Evolutionary conservation across 108 stramenopile species (phyloP).

Genomic region (Discostella stelligeroides): DNA sequence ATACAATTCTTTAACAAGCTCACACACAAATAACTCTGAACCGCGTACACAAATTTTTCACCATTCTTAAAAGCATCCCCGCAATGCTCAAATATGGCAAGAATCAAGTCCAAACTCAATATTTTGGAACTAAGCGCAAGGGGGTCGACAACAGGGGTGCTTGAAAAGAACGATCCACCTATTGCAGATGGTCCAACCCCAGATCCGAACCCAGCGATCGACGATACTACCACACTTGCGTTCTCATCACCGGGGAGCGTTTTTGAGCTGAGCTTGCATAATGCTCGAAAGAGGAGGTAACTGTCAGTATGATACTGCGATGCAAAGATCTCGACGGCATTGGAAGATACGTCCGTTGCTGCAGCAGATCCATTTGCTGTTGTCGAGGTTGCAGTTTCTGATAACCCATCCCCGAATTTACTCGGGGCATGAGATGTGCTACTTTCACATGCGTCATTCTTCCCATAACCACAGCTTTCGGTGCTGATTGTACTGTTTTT

Average conservation of each 20-base stretch:
- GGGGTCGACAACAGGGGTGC: conserved; percentile 63
- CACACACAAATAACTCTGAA: conserved; percentile 92
- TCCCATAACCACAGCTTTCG: conserved; percentile 5
- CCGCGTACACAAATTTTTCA: conserved; percentile 90
- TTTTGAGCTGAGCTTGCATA: conserved; percentile 94
- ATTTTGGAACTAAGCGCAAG: conserved; percentile 89
- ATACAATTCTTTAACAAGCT: conserved; percentile 96
- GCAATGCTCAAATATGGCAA: conserved; percentile 83
- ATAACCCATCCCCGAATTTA: conserved; percentile 14
- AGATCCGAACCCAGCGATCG: conserved; percentile 7
- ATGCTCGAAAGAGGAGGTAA: conserved; percentile 93
- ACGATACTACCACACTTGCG: conserved; percentile 10
- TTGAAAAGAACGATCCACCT: conserved; percentile 48
- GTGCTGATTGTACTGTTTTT: conserved; percentile 6
- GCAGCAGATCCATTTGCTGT: conserved; percentile 27
- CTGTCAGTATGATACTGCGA: conserved; percentile 94
- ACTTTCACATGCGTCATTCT: neutral
- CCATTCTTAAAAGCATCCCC: conserved; percentile 81
- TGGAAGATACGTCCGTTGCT: conserved; percentile 14
- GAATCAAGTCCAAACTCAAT: conserved; percentile 92
- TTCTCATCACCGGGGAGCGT: conserved; percentile 76
- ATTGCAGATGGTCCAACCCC: conserved; percentile 7
- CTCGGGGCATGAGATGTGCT: neutral
- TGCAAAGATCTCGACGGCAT: conserved; percentile 50
- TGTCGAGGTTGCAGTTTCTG: conserved; percentile 19